A percentile compares a stretch with the other conserved stretches of the same genome.
Conservation (phyloP, 306 rosid species). For the Quercus wislizeni region DNA sequence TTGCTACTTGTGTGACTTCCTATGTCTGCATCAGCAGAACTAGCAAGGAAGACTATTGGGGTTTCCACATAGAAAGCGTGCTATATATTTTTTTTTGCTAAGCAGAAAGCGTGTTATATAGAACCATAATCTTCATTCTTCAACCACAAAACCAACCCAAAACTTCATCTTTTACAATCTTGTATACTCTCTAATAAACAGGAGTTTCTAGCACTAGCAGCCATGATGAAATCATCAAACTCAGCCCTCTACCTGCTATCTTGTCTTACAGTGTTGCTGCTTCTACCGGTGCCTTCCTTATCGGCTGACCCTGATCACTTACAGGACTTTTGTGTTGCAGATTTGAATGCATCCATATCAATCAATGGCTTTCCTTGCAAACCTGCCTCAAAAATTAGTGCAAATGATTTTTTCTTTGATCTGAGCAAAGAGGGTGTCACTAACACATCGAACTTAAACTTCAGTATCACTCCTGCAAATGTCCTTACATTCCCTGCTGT, state of each 20-base stretch:
- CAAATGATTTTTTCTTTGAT: constrained; percentile 43
- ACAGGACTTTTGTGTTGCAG: constrained; percentile 45
- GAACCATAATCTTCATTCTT: too few species aligned
- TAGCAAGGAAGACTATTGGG: neutral
- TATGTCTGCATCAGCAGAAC: too few species aligned
- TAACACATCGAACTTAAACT: neutral
- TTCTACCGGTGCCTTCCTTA: constrained; percentile 18
- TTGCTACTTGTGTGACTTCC: too few species aligned
- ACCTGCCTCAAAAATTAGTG: constrained; percentile 18
- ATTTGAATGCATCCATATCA: constrained; percentile 9
- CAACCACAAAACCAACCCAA: too few species aligned
- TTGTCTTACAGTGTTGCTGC: constrained; percentile 15
- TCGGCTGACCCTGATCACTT: constrained; percentile 41
- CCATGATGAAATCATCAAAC: constrained; percentile 21
- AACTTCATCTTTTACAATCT: too few species aligned
- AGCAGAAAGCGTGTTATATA: too few species aligned
- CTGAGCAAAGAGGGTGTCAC: constrained; percentile 35
- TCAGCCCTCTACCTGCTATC: constrained; percentile 2
- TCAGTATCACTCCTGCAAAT: constrained; percentile 20
- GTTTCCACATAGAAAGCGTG: too few species aligned
- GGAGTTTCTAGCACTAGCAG: neutral
- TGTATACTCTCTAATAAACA: too few species aligned
- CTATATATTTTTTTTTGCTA: too few species aligned
- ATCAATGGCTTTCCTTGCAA: constrained; percentile 52
- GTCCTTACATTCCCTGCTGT: constrained; percentile 44